These are phyloP conservation scores for Lentithecium fluviatile DNA, from an alignment of 495 filamentous ascomycete species.

Conservation along the genomic window DNA sequence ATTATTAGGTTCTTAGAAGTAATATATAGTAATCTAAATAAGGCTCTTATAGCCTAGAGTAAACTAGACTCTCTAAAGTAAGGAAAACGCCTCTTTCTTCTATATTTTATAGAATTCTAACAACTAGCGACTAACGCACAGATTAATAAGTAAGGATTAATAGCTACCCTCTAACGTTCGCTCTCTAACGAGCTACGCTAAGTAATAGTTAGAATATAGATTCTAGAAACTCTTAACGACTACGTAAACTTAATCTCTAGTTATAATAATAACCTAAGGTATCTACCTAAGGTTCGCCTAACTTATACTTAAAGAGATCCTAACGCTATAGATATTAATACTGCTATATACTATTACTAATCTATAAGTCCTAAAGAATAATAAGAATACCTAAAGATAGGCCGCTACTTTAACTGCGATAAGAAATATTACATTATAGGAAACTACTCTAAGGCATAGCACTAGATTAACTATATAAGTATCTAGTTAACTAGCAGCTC, in stretches of 20 bases:
- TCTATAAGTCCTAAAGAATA: background rate
- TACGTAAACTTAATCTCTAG: conserved; percentile 4
- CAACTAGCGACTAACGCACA: background rate
- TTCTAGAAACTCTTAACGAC: background rate
- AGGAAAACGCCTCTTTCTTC: background rate
- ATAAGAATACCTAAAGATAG: no score
- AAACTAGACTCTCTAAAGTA: conserved; percentile 3
- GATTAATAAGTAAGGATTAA: conserved; percentile 3
- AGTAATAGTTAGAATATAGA: background rate
- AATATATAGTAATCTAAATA: conserved; percentile 1
- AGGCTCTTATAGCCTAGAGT: background rate
- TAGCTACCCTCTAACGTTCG: background rate
- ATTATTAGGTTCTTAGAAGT: background rate
- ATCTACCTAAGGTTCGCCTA: background rate
- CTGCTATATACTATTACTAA: background rate
- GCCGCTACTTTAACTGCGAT: no score
- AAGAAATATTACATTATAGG: no score
- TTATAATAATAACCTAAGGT: conserved; percentile 1
- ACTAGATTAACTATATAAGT: no score
- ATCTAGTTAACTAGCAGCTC: no score
- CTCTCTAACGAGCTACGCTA: conserved; percentile 1
- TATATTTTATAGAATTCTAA: background rate
- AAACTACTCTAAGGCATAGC: no score
- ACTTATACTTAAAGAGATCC: background rate
- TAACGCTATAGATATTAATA: conserved; percentile 6